Conservation (phyloP, 331 rosid genomes). For the Quercus lobata region DNA sequence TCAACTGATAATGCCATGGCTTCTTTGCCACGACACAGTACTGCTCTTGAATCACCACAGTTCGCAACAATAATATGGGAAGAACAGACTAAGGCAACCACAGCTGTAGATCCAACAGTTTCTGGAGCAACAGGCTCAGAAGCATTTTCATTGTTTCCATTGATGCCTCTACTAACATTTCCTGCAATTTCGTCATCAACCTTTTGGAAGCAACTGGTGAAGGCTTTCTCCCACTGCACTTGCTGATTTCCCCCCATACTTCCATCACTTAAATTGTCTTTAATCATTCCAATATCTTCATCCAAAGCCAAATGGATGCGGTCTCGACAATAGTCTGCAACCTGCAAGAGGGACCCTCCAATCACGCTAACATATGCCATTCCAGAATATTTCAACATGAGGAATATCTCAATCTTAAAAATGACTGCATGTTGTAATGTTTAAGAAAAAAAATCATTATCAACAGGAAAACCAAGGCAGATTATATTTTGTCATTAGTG, state of each 20-base stretch:
- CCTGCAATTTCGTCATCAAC: slow-evolving; percentile 59
- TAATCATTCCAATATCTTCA: slow-evolving; percentile 33
- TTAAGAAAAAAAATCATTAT: no score
- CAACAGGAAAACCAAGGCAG: not conserved
- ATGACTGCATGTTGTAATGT: not conserved
- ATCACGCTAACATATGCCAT: not conserved
- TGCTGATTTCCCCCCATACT: slow-evolving; percentile 25
- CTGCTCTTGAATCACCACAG: slow-evolving; percentile 66
- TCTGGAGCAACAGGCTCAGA: slow-evolving; percentile 46
- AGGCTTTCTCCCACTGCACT: slow-evolving; percentile 43
- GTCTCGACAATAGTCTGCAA: slow-evolving; percentile 53
- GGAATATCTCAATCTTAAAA: not conserved
- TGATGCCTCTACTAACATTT: slow-evolving; percentile 16
- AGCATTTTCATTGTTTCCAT: slow-evolving; percentile 14
- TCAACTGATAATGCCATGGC: slow-evolving; percentile 46
- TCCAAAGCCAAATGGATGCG: slow-evolving; percentile 53
- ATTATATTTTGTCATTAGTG: not conserved
- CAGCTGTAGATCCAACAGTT: slow-evolving; percentile 64
- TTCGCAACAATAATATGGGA: slow-evolving; percentile 58
- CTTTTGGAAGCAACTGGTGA: slow-evolving; percentile 38
- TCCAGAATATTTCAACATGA: not conserved
- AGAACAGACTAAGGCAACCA: slow-evolving; percentile 50
- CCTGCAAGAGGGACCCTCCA: slow-evolving; percentile 28
- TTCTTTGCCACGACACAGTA: slow-evolving; percentile 56
- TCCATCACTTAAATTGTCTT: slow-evolving; percentile 23